phyloP scores from a whole-genome alignment of 768 basidiomycete species.

The Phaffia tasmanica region DNA sequence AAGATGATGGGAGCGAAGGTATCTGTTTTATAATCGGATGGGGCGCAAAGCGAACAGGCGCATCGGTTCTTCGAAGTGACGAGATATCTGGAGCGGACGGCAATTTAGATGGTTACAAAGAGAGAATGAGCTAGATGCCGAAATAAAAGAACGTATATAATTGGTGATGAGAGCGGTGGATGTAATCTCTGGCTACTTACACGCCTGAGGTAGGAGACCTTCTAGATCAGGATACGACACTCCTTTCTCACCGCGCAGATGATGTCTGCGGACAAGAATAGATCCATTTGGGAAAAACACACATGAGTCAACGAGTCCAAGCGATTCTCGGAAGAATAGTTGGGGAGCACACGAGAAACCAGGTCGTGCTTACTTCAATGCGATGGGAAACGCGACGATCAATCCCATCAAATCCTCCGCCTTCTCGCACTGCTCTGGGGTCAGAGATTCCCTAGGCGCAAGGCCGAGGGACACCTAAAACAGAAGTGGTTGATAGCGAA shows the following conservation, averaged over 20 bases:
- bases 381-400: slow-evolving; percentile 13
- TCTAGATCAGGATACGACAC: slow-evolving; percentile 20
- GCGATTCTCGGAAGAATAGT: not conserved
- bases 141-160: not conserved
- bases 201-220: slow-evolving; percentile 13
- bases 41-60: slow-evolving; percentile 15
- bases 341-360: not conserved
- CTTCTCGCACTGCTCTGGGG: not conserved
- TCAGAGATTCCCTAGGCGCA: not conserved
- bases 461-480: slow-evolving; percentile 10
- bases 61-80: slow-evolving; percentile 18
- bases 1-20: slow-evolving; percentile 16
- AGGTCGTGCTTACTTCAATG: not conserved
- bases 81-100: not conserved
- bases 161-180: not conserved
- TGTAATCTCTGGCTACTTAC: not conserved
- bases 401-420: slow-evolving; percentile 12
- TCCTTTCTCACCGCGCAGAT: slow-evolving; percentile 17
- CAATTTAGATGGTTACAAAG: too few relatives aligned
- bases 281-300: not conserved
- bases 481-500: not conserved
- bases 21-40: slow-evolving; percentile 12
- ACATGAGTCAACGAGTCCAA: not conserved
- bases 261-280: slow-evolving; percentile 1
- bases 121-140: not conserved